A percentile compares a stretch with the other conserved stretches of the same genome.
phyloP scores from a whole-genome alignment of 1,284 basidiomycete species.

The Trametes sp. region DNA sequence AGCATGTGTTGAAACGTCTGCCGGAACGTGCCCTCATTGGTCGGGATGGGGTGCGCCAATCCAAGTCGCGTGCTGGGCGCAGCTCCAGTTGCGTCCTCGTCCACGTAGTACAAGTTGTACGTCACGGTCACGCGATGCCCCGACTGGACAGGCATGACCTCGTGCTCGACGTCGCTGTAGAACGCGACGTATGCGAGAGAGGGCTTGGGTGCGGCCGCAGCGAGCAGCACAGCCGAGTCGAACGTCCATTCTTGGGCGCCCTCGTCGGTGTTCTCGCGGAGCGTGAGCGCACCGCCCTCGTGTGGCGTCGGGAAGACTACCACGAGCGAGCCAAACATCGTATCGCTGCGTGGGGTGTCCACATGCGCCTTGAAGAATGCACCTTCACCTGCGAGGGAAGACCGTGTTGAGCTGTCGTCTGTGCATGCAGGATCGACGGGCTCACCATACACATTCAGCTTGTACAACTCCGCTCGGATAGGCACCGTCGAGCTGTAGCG shows the following conservation, averaged over 20 bases:
- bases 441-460: constrained; percentile 26
- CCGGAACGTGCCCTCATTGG: constrained; percentile 18
- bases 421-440: neutral
- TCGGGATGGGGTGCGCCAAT: neutral
- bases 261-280: constrained; percentile 40
- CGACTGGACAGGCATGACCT: constrained; percentile 48
- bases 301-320: constrained; percentile 50
- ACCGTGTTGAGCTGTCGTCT: neutral
- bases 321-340: constrained; percentile 53
- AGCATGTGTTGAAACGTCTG: constrained; percentile 35
- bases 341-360: constrained; percentile 36
- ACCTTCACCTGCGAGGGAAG: constrained; percentile 19
- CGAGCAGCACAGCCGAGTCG: constrained; percentile 41
- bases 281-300: constrained; percentile 48
- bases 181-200: constrained; percentile 48
- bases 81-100: neutral
- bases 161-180: constrained; percentile 55
- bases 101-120: constrained; percentile 46
- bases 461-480: constrained; percentile 39
- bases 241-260: constrained; percentile 33
- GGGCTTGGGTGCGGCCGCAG: constrained; percentile 3
- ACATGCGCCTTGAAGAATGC: constrained; percentile 40
- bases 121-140: constrained; percentile 53
- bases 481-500: constrained; percentile 15
- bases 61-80: neutral